A percentile compares a stretch with the other conserved stretches of the same genome.
These are phyloP conservation scores for Phaseolus coccineus DNA, from an alignment of 331 rosid genomes.

Conservation along the genomic window DNA sequence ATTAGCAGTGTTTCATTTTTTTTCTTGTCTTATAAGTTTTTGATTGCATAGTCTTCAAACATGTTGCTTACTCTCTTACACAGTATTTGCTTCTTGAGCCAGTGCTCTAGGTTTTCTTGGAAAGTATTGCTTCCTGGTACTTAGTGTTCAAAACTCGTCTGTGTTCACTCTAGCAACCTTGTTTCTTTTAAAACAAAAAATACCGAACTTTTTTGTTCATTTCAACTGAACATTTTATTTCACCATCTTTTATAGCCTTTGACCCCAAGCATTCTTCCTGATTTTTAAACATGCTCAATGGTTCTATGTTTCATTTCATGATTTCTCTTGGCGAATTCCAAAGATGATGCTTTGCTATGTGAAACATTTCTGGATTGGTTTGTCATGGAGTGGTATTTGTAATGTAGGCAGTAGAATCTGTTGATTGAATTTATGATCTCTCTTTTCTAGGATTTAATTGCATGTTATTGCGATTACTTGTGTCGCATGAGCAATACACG, in stretches of 20 bases:
- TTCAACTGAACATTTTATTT: constrained; percentile 5
- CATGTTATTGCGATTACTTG: constrained; percentile 12
- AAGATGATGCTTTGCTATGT: constrained; percentile 19
- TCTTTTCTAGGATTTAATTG: neutral
- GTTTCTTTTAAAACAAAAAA: neutral
- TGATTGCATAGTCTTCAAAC: neutral
- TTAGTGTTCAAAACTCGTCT: neutral
- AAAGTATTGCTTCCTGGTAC: constrained; percentile 7
- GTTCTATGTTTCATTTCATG: neutral
- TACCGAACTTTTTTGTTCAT: neutral
- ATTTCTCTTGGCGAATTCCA: neutral
- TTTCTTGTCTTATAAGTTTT: constrained; percentile 23
- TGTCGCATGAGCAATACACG: neutral
- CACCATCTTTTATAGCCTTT: neutral
- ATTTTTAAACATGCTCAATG: neutral
- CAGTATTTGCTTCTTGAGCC: constrained; percentile 23
- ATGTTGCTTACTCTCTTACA: neutral
- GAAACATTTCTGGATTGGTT: constrained; percentile 8
- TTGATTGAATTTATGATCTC: neutral
- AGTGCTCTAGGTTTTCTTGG: constrained; percentile 18
- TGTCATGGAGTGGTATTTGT: constrained; percentile 4
- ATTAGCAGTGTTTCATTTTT: neutral
- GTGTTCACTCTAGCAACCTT: neutral
- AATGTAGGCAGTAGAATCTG: neutral
- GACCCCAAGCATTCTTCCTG: constrained; percentile 5